These are phyloP conservation scores for Aspergillus costaricaensis DNA, from an alignment of 2,329 filamentous ascomycete species.

Conservation along the genomic window DNA sequence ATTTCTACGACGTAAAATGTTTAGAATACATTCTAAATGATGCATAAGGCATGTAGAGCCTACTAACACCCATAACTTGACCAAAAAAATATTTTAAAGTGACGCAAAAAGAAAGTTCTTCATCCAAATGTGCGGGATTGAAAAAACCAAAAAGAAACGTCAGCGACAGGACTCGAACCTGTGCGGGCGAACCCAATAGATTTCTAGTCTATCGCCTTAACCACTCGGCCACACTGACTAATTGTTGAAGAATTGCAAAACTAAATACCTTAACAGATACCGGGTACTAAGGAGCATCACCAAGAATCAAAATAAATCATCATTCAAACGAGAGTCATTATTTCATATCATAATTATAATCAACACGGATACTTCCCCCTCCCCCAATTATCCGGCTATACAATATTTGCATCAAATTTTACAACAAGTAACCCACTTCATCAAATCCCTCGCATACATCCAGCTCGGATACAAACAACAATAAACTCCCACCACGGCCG, in stretches of 20 bases:
- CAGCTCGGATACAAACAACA: neutral
- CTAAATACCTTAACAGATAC: no score
- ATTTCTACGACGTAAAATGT: no score
- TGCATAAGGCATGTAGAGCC: no score
- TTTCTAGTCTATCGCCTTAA: slow-evolving; percentile 8
- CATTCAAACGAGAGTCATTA: neutral
- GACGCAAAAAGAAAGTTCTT: no score
- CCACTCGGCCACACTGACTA: slow-evolving; percentile 3
- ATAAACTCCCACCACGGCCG: neutral
- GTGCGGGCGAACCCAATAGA: slow-evolving; percentile 20
- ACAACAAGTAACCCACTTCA: neutral
- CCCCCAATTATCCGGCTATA: neutral
- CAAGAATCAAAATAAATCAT: no score
- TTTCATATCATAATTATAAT: neutral
- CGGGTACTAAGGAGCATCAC: no score
- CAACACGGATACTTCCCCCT: neutral
- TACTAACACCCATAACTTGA: no score
- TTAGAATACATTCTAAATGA: no score
- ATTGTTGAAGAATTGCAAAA: neutral
- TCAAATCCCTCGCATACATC: neutral
- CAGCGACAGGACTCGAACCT: slow-evolving; percentile 23
- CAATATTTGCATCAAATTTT: neutral
- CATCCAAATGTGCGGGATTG: accelerated
- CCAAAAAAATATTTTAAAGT: no score
- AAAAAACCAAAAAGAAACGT: slow-evolving; percentile 33